These are phyloP conservation scores for Cryptosporidium bovis DNA, from an alignment of 169 alveolate genomes.

Conservation along the genomic window DNA sequence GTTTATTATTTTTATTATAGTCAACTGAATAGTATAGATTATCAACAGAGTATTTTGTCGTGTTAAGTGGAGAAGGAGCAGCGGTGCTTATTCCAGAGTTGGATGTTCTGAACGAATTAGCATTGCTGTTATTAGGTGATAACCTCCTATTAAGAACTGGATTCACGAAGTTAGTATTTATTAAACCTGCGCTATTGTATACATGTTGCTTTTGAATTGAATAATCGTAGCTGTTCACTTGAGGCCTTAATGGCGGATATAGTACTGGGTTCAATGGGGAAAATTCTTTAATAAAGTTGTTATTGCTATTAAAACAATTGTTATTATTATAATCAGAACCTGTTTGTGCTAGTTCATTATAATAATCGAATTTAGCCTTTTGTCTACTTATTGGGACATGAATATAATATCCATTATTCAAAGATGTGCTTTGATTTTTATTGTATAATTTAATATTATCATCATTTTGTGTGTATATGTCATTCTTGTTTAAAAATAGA, in stretches of 20 bases:
- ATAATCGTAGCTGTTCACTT: neutral
- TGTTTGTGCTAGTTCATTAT: no score
- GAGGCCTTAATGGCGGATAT: slow-evolving; percentile 4
- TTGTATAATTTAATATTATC: slow-evolving; percentile 21
- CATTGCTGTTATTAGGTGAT: neutral
- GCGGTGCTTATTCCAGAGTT: no score
- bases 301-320: no score
- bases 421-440: slow-evolving; percentile 36
- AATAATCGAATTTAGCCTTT: neutral
- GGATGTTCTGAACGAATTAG: neutral
- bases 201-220: neutral
- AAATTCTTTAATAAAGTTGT: slow-evolving; percentile 9
- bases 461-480: slow-evolving; percentile 6
- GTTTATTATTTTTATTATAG: neutral
- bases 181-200: neutral
- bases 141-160: neutral
- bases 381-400: neutral
- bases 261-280: slow-evolving; percentile 33
- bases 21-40: neutral
- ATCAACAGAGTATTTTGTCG: slow-evolving; percentile 31
- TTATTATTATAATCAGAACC: no score
- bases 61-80: slow-evolving; percentile 24
- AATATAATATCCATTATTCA: slow-evolving; percentile 20
- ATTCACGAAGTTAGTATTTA: slow-evolving; percentile 1
- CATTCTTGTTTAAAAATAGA: slow-evolving; percentile 8